Evolutionary conservation across 306 rosid species (phyloP), one percentile per base, ranked within the genome.

Genomic region (Heteromeles arbutifolia): DNA sequence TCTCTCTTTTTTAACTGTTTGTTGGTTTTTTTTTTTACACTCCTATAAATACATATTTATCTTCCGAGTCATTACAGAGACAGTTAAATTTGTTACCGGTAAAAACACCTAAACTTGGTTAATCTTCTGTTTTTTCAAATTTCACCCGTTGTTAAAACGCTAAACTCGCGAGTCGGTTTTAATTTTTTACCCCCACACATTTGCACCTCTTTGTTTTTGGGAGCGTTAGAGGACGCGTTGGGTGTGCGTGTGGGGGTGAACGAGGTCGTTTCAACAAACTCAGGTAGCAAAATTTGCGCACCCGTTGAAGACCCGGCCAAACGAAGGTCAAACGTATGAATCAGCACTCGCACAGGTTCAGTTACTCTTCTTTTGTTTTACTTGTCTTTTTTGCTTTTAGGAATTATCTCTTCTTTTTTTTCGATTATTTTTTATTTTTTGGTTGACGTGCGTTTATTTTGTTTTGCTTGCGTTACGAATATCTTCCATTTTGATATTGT

Each of bases 271-370:
- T 24, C 57, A 86, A 84, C 84, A 70, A 82, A 84, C 59, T 71
- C 81, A 74, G 82, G 81, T 73, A 52, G 81, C 76, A 52, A 81
- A 53, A 69, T 76, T 67, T 69, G 77, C 78, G 76, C 71, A 25
- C 59, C 50, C 78, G 28, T 73, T 22, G 34, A 72, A 39, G 67
- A 86, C 78, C 39, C 18, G 28, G 29, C 79, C 67, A 43, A 58
- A 28, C 50, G 43, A 64, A 68, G 82, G 84, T 79, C 86, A 87
- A 84, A 84, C 73, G 61, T 74, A 71, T 59, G 84, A 79, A 65
- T 72, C 74, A 79, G 78, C 78, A 67, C 75, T 67, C 25, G 39
- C 76, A 78, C 65, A 39, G 31, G 53, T 78, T 76, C 78, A 57
- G 82, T 87, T 82, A 70, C 78, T 28, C 72, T 29, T 34, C 54